Evolutionary conservation across 1,284 basidiomycete species (phyloP).

Genomic region (Ganoderma multipileum): DNA sequence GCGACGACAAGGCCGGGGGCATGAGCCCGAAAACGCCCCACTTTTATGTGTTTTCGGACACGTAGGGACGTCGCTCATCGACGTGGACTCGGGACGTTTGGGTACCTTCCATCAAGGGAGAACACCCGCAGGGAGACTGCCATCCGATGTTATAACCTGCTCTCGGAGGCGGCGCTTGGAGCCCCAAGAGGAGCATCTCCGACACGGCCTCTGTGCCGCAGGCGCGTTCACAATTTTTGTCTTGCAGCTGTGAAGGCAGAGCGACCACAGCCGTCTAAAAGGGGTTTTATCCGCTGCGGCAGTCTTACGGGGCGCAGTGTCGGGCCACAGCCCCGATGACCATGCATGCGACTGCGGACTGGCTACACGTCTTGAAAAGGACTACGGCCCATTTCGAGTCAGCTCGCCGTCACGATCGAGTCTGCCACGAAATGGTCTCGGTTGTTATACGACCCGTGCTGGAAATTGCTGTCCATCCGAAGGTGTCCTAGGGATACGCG

Average conservation of each 20-base stretch:
- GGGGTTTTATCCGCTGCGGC: background rate
- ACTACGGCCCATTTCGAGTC: background rate
- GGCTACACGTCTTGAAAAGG: background rate
- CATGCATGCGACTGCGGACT: background rate
- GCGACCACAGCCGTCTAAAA: background rate
- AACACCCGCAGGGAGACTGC: background rate
- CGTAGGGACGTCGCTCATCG: background rate
- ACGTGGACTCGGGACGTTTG: background rate
- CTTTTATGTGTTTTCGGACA: constrained; percentile 4
- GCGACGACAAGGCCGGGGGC: background rate
- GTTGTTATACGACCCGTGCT: background rate
- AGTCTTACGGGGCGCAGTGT: background rate
- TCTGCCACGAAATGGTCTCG: background rate
- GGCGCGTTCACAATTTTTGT: background rate
- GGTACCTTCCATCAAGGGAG: background rate
- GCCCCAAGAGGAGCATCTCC: background rate
- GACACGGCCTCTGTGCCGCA: constrained; percentile 1
- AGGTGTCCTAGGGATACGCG: background rate
- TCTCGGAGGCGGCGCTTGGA: background rate
- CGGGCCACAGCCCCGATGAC: background rate
- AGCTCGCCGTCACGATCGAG: background rate
- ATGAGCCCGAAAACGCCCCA: background rate
- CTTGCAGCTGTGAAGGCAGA: background rate
- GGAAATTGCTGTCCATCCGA: background rate
- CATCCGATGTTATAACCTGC: background rate